phyloP scores from a whole-genome alignment of 306 rosid genomes.

The Quercus variabilis region DNA sequence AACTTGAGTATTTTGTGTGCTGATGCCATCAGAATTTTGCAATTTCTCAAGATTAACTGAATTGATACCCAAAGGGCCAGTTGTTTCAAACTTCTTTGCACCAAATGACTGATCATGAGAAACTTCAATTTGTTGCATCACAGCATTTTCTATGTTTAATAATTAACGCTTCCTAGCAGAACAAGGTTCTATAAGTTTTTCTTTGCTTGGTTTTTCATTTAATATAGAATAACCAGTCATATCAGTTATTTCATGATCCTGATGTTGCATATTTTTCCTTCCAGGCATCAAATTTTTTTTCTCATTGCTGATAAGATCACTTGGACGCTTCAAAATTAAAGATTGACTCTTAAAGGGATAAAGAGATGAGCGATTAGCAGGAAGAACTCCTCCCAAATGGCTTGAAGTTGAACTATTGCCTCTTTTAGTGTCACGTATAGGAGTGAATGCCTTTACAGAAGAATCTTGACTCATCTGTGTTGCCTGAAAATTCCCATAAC shows the following conservation, averaged over 20 bases:
- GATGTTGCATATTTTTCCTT: conserved; percentile 37
- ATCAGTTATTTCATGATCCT: conserved; percentile 21
- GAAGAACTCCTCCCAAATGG: no score
- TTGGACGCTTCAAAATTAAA: no score
- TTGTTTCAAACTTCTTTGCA: conserved; percentile 24
- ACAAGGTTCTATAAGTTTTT: conserved; percentile 34
- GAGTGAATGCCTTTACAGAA: no score
- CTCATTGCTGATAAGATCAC: no score
- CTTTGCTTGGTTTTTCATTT: conserved; percentile 39
- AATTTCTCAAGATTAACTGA: conserved; percentile 32
- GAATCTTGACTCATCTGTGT: no score
- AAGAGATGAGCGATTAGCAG: no score
- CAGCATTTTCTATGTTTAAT: conserved; percentile 41
- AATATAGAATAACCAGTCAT: conserved; percentile 35
- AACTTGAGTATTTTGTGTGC: conserved; percentile 37
- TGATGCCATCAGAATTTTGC: conserved; percentile 28
- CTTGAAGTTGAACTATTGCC: no score
- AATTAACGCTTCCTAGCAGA: conserved; percentile 57
- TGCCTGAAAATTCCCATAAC: no score
- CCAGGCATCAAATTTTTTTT: not conserved
- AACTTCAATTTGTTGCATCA: conserved; percentile 27
- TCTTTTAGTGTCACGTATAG: no score
- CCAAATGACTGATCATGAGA: conserved; percentile 39
- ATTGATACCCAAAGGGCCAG: conserved; percentile 18
- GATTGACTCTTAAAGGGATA: no score